These are phyloP conservation scores for Aspergillus pseudoviridinutans DNA, from an alignment of 2,329 filamentous ascomycete species.

Conservation along the genomic window DNA sequence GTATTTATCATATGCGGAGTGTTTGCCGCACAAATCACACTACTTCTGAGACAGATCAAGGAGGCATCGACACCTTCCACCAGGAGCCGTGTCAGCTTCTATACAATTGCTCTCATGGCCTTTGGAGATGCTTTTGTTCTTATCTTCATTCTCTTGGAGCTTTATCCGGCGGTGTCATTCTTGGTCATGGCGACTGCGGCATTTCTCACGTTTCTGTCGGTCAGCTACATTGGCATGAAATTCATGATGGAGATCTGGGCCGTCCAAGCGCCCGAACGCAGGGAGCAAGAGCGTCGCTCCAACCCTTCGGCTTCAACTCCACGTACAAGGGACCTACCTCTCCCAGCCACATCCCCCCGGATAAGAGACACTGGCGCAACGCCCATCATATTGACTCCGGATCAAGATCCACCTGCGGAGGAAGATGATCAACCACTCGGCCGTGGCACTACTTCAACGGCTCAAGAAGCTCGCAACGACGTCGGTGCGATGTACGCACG, in stretches of 20 bases:
- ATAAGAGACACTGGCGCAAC: constrained; percentile 47
- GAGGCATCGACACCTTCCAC: constrained; percentile 63
- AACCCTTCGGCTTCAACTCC: constrained; percentile 25
- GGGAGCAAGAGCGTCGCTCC: constrained; percentile 29
- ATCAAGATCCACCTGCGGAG: constrained; percentile 50
- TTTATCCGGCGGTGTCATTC: constrained; percentile 54
- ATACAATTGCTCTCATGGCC: constrained; percentile 58
- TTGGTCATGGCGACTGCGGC: constrained; percentile 53
- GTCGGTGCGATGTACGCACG: constrained; percentile 58
- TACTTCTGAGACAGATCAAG: constrained; percentile 60
- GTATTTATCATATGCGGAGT: constrained; percentile 50
- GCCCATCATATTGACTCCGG: constrained; percentile 56
- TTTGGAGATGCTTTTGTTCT: constrained; percentile 59
- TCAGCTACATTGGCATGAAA: constrained; percentile 60
- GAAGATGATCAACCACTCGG: constrained; percentile 29
- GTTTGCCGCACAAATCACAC: constrained; percentile 50
- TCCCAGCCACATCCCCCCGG: constrained; percentile 48
- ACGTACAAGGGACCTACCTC: constrained; percentile 41
- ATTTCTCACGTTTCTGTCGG: constrained; percentile 58
- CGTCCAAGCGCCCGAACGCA: constrained; percentile 50
- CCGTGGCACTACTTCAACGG: constrained; percentile 30
- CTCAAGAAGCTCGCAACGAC: constrained; percentile 40
- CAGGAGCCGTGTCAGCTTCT: constrained; percentile 61
- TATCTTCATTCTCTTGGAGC: constrained; percentile 52
- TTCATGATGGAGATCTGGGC: constrained; percentile 66